A percentile compares a stretch with the other conserved stretches of the same genome.
phyloP scores from a whole-genome alignment of 1,139 yeast species.

The Suzukiozyma palmioleophila region DNA sequence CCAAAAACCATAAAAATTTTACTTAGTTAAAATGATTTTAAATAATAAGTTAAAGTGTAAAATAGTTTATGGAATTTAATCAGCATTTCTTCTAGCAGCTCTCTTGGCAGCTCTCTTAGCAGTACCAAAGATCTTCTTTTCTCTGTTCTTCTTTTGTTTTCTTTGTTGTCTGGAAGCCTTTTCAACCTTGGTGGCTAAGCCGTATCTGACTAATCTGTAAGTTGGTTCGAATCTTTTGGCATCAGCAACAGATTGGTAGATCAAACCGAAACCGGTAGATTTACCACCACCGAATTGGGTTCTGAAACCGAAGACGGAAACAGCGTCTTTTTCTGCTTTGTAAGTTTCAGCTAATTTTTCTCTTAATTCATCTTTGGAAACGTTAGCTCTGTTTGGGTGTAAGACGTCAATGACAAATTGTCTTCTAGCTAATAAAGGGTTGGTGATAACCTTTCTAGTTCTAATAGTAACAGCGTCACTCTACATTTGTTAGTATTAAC shows the following conservation, averaged over 20 bases:
- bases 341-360: constrained; percentile 93
- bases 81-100: constrained; percentile 69
- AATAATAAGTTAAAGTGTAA: constrained; percentile 1
- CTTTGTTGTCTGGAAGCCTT: constrained; percentile 99
- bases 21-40: not conserved
- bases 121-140: constrained; percentile 98
- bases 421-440: constrained; percentile 99
- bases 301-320: constrained; percentile 98
- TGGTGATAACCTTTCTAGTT: constrained; percentile 99
- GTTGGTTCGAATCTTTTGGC: constrained; percentile 99
- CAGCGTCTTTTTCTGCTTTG: constrained; percentile 98
- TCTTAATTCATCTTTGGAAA: constrained; percentile 98
- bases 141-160: constrained; percentile 99
- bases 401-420: constrained; percentile 99
- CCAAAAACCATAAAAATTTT: constrained; percentile 1
- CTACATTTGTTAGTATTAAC: constrained; percentile 41
- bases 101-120: constrained; percentile 92
- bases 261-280: constrained; percentile 98
- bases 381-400: constrained; percentile 99
- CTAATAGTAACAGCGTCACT: constrained; percentile 99
- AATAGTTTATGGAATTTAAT: constrained; percentile 22
- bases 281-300: constrained; percentile 99
- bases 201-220: constrained; percentile 99
- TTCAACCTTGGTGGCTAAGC: constrained; percentile 93
- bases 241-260: constrained; percentile 97